Percentiles rank a stretch among this genome's conserved stretches.
Conservation (phyloP, 129 eudicot species). For the Scalesia atractyloides region DNA sequence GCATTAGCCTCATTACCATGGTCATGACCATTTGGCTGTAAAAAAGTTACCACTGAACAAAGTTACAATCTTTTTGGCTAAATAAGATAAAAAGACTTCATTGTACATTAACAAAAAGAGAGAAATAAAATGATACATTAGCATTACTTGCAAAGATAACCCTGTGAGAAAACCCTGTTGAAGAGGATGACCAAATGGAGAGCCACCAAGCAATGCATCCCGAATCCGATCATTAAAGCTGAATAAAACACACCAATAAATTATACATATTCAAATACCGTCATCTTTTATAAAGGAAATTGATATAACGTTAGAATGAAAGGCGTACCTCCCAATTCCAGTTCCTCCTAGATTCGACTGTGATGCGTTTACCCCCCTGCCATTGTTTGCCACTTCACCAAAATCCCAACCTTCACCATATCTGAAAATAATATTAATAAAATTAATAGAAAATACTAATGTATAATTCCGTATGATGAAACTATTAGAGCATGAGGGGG, state of each 20-base stretch:
- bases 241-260: slow-evolving; percentile 26
- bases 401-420: slow-evolving; percentile 99
- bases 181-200: slow-evolving; percentile 93
- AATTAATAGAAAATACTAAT: neutral
- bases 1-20: slow-evolving; percentile 70
- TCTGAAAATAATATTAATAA: slow-evolving; percentile 34
- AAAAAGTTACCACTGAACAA: slow-evolving; percentile 13
- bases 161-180: slow-evolving; percentile 96
- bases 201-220: slow-evolving; percentile 91
- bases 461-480: neutral
- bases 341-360: slow-evolving; percentile 80
- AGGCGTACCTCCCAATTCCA: slow-evolving; percentile 86
- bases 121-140: slow-evolving; percentile 24
- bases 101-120: neutral
- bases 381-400: slow-evolving; percentile 94
- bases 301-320: neutral
- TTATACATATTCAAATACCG: slow-evolving; percentile 8
- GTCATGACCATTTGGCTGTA: slow-evolving; percentile 83
- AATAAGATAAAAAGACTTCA: too few relatives aligned
- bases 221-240: slow-evolving; percentile 95
- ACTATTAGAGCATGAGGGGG: neutral
- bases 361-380: slow-evolving; percentile 89
- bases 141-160: slow-evolving; percentile 73
- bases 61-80: slow-evolving; percentile 5
- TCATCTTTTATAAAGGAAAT: neutral